Base-by-base conservation (phyloP, 208 protist genomes). In the Sergeia podlipaevii region DNA sequence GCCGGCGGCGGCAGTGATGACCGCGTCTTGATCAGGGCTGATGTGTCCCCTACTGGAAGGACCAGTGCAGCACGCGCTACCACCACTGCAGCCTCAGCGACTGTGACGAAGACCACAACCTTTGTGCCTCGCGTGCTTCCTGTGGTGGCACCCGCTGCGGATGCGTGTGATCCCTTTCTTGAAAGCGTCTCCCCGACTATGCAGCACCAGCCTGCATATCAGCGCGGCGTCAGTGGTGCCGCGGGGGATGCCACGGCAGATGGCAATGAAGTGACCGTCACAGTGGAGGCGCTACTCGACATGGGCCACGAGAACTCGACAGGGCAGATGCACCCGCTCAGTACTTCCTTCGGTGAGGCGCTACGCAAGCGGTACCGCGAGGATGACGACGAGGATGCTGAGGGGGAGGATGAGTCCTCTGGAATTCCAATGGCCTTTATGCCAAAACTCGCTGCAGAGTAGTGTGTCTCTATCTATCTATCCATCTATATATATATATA, bases 311-410 rank as follows among this genome's bases (percentile, higher is more conserved):
- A 53, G 18, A 56, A 66, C 8, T 70, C 60, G 24, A n/a, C n/a
- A n/a, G 17, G 18, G 11, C 30, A 54, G 36, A 50, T 61, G 41
- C 32, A 30, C 3, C 63, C 74, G 10, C 77, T 61, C 39, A 93
- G 73, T 39, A 54, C 60, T 30, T 70, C 65, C 36, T 87, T 89
- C 32, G 77, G 77, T 5, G 77, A 80, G 45, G 83, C 83, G 8
- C 74, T 94, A 28, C 77, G 80, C 2, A 94, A 94, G 63, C 77
- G 87, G 8, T 85, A 84, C 56, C 70, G 80, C 23, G 80, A 89
- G 7, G 86, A 93, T 15, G 81, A 90, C 8, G 73, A 82, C 10
- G 73, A 74, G 3, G 69, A 79, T 17, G 69, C 74, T 24, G 63
- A 62, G 6, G 63, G 70, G 17, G 53, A 28, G 17, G 24, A 11